Conservation (phyloP, 306 rosid genomes). For the Trifolium subterraneum region DNA sequence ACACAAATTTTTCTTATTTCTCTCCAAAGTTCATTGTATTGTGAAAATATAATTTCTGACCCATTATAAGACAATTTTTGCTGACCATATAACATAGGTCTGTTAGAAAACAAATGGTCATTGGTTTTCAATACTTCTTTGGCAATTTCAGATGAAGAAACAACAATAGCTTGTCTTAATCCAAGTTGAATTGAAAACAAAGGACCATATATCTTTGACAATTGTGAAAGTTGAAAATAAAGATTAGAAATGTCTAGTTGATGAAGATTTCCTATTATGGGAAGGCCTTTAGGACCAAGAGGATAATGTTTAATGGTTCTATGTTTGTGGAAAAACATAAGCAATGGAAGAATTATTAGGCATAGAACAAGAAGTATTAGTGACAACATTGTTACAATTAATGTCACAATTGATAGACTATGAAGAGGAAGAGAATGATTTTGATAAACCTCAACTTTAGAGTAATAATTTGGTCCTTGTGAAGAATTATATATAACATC, state of each 20-base stretch:
- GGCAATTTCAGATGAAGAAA: slow-evolving; percentile 29
- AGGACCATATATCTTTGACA: slow-evolving; percentile 39
- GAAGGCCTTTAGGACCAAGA: slow-evolving; percentile 50
- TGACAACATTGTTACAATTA: not conserved
- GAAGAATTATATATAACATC: too few relatives aligned
- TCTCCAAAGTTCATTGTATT: slow-evolving; percentile 52
- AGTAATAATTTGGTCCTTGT: too few relatives aligned
- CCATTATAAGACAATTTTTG: slow-evolving; percentile 41
- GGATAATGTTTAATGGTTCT: slow-evolving; percentile 29
- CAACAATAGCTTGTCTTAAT: slow-evolving; percentile 15
- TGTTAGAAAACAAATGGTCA: slow-evolving; percentile 21
- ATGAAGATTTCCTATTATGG: slow-evolving; percentile 50
- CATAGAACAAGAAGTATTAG: not conserved
- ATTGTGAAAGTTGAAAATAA: slow-evolving; percentile 40
- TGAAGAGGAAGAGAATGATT: too few relatives aligned
- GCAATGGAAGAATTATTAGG: not conserved
- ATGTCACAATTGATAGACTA: not conserved
- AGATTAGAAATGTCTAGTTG: slow-evolving; percentile 31
- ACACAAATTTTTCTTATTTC: slow-evolving; percentile 34
- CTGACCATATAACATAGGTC: slow-evolving; percentile 26
- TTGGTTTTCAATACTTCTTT: slow-evolving; percentile 27
- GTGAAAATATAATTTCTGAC: slow-evolving; percentile 38
- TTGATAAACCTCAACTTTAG: too few relatives aligned
- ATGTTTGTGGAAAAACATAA: not conserved
- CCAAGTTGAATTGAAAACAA: slow-evolving; percentile 51